Conservation (phyloP, 2,329 filamentous ascomycete genomes). For the Metarhizium album region DNA sequence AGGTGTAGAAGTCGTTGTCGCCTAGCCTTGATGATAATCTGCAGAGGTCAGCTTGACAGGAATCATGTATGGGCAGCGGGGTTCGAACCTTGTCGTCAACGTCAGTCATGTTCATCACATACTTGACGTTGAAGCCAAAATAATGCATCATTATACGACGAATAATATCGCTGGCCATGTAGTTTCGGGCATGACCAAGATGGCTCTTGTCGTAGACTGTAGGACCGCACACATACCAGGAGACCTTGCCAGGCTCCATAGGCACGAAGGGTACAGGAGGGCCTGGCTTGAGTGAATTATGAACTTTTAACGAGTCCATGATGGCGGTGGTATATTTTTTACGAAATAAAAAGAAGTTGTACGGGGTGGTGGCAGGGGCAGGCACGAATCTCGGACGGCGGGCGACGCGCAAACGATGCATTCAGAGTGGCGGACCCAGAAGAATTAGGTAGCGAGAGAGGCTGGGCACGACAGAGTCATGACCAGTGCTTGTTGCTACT, state of each 20-base stretch:
- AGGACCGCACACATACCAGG: conserved; percentile 84
- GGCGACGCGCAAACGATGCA: conserved; percentile 24
- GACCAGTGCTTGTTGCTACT: neutral
- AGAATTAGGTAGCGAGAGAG: conserved; percentile 7
- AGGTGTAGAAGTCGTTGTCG: conserved; percentile 74
- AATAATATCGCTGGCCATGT: conserved; percentile 83
- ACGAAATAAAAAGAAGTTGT: conserved; percentile 11
- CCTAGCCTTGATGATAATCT: conserved; percentile 54
- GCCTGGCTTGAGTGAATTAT: conserved; percentile 67
- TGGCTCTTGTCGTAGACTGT: conserved; percentile 78
- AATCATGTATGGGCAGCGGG: neutral
- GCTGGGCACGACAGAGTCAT: conserved; percentile 11
- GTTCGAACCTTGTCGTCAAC: conserved; percentile 58
- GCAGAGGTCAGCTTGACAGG: neutral
- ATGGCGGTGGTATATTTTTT: conserved; percentile 25
- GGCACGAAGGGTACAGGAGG: conserved; percentile 65
- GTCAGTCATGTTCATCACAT: conserved; percentile 91
- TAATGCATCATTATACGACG: conserved; percentile 73
- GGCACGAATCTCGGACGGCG: conserved; percentile 15
- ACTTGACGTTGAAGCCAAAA: conserved; percentile 71
- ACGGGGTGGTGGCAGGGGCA: conserved; percentile 16
- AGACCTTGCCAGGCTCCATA: conserved; percentile 58
- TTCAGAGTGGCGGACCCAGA: conserved; percentile 16
- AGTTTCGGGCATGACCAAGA: conserved; percentile 77
- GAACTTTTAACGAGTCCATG: conserved; percentile 57